Evolutionary conservation across 495 filamentous ascomycete genomes (phyloP).

Genomic region (Schizothecium vesticola): DNA sequence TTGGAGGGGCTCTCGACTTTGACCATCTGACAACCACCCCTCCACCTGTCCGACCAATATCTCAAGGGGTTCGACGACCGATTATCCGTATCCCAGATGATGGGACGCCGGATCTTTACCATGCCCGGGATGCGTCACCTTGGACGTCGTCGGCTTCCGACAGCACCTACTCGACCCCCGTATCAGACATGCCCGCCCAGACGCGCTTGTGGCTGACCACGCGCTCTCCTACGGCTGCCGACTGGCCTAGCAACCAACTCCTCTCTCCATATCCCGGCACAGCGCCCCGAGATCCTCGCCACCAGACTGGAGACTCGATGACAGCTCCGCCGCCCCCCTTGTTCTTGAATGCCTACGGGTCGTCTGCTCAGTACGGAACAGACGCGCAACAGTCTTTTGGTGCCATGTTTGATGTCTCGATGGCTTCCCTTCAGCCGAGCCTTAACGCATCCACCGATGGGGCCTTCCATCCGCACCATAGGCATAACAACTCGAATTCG

Average conservation of each 20-base stretch:
- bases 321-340: constrained; percentile 15
- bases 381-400: constrained; percentile 12
- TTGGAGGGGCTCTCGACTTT: constrained; percentile 6
- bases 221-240: constrained; percentile 11
- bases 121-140: constrained; percentile 37
- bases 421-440: constrained; percentile 12
- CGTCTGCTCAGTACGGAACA: constrained; percentile 10
- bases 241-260: constrained; percentile 14
- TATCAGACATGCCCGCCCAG: constrained; percentile 31
- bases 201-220: constrained; percentile 5
- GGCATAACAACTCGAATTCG: constrained; percentile 23
- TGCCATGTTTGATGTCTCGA: constrained; percentile 19
- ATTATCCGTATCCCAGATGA: constrained; percentile 17
- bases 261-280: constrained; percentile 23
- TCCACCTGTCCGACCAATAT: constrained; percentile 16
- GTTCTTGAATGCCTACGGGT: constrained; percentile 18
- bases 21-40: constrained; percentile 15
- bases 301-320: constrained; percentile 22
- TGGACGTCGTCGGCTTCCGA: constrained; percentile 46
- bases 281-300: constrained; percentile 20
- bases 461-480: constrained; percentile 17
- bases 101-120: constrained; percentile 21
- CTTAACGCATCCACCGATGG: constrained; percentile 6
- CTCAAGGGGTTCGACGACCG: constrained; percentile 14
- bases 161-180: constrained; percentile 45